Evolutionary conservation across 495 filamentous ascomycete species (phyloP), one percentile per base, ranked within the genome.

Genomic region (Emericellopsis terricola): DNA sequence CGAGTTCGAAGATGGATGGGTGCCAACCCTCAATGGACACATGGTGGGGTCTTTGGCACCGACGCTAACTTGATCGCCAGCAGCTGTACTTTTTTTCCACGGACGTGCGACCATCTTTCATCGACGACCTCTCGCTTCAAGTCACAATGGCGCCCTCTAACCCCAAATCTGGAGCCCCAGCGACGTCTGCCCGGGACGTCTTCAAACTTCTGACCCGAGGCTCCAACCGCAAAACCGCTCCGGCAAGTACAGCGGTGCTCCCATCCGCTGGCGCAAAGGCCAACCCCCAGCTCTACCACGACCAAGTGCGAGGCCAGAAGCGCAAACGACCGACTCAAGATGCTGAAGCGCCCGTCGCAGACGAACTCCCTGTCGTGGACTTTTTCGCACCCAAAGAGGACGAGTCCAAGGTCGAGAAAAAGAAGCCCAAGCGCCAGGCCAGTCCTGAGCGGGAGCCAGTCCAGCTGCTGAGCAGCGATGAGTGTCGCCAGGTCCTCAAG

Each of bases 401-500:
- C n/a, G 19, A 31, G 19, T 46, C 19, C 15, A n/a, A 27, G 14
- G 27, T 42, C 2, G 41, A 50, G 24, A 31, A 44, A 1, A 37
- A 50, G 5, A 37, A 37, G 15, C 31, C 45, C n/a, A 50, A 53
- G 36, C 41, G 43, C 4, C 44, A 46, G 24, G 41, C 38, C 21
- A 54, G 47, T 19, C 31, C 31, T 8, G 24, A 3, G 0, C 14
- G 9, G 7, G 15, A 29, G 6, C 17, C 31, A 30, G 34, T 38
- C 11, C 46, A 42, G 34, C 41, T 55, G 5, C 52, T 69, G 9
- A 63, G 60, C 37, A 68, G 76, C 43, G 75, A 76, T 33, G 73
- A 87, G 38, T 71, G 80, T 32, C 69, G 73, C 36, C 71, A 71
- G 34, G 60, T 85, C n/a, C 49, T 96, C 31, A 75, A 74, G 38